A percentile compares a stretch with the other conserved stretches of the same genome.
phyloP scores from a whole-genome alignment of 2,329 filamentous ascomycete genomes.

The Myrmaecium sp. region DNA sequence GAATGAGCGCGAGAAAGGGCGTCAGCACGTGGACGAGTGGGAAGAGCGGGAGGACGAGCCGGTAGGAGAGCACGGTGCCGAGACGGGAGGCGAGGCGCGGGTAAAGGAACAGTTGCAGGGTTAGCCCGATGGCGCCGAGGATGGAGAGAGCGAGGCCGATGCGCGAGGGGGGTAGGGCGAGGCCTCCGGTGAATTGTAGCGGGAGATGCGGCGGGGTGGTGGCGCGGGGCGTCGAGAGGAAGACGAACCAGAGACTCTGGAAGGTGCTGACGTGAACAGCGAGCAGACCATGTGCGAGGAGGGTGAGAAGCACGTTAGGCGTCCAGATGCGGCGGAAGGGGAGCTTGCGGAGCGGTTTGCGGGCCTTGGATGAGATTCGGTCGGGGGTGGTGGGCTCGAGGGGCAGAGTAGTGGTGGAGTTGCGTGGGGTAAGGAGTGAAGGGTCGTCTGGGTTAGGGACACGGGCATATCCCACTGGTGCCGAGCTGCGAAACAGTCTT shows the following conservation, averaged over 20 bases:
- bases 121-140: conserved; percentile 29
- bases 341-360: conserved; percentile 14
- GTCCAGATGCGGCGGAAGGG: conserved; percentile 32
- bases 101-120: conserved; percentile 29
- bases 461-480: conserved; percentile 14
- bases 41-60: conserved; percentile 25
- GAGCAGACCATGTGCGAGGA: conserved; percentile 27
- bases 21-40: conserved; percentile 26
- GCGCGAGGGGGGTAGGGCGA: conserved; percentile 28
- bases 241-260: conserved; percentile 33
- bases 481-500: conserved; percentile 13
- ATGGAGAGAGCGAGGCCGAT: conserved; percentile 32
- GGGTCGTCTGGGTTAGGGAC: conserved; percentile 12
- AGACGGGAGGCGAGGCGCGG: conserved; percentile 24
- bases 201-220: conserved; percentile 21
- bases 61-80: conserved; percentile 25
- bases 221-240: conserved; percentile 29
- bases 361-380: conserved; percentile 2
- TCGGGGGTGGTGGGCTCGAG: conserved; percentile 5
- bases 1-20: conserved; percentile 27
- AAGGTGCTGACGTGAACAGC: conserved; percentile 33
- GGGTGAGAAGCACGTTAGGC: conserved; percentile 25
- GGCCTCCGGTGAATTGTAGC: conserved; percentile 31
- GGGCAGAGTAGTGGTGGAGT: conserved; percentile 12
- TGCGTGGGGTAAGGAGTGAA: conserved; percentile 7